phyloP scores from a whole-genome alignment of 177 flowering plant genomes.

The Tripterygium wilfordii region DNA sequence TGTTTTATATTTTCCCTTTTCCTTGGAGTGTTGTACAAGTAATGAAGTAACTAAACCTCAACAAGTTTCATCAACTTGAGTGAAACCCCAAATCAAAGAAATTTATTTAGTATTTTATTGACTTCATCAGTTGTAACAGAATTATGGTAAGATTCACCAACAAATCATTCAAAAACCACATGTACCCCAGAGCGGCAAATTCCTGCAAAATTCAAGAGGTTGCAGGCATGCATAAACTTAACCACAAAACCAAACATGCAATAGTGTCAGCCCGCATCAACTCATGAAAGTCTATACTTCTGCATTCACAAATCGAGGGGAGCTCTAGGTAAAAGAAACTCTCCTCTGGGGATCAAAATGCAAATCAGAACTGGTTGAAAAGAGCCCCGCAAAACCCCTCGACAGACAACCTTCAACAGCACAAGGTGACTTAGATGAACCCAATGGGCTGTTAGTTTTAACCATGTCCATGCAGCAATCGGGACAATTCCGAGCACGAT shows the following conservation, averaged over 20 bases:
- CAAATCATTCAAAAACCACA: neutral
- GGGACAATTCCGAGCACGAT: constrained; percentile 7
- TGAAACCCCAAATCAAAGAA: constrained; percentile 5
- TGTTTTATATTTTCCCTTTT: too few relatives aligned
- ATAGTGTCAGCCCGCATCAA: too few relatives aligned
- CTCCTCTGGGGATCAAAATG: constrained; percentile 40
- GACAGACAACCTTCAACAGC: constrained; percentile 68
- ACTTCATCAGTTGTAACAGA: neutral
- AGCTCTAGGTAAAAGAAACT: constrained; percentile 28
- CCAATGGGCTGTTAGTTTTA: constrained; percentile 21
- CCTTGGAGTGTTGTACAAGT: too few relatives aligned
- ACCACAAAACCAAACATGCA: neutral
- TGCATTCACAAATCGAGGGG: neutral
- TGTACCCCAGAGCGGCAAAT: neutral
- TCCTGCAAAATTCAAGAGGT: neutral
- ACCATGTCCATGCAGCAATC: constrained; percentile 26
- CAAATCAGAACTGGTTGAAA: constrained; percentile 37
- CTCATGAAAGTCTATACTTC: too few relatives aligned
- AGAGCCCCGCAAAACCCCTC: constrained; percentile 67
- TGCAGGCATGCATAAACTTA: neutral
- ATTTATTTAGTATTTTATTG: constrained; percentile 6
- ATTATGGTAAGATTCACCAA: neutral
- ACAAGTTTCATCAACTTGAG: neutral
- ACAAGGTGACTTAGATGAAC: constrained; percentile 50
- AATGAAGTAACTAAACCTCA: too few relatives aligned